phyloP scores from a whole-genome alignment of 257 asterid genomes.

The Salvia hispanica region DNA sequence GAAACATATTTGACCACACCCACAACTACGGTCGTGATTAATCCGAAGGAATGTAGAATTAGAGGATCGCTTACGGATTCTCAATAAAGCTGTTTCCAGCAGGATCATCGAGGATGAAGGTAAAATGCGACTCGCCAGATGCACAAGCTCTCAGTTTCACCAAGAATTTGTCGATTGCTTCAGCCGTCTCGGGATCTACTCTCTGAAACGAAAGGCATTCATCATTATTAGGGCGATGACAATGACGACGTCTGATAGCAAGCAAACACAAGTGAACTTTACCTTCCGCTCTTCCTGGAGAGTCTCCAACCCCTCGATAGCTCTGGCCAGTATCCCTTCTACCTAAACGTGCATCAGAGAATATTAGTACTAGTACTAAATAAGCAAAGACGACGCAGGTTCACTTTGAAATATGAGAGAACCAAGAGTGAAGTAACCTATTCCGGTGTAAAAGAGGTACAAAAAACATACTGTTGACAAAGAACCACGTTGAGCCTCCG shows the following conservation, averaged over 20 bases:
- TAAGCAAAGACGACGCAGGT: conserved; percentile 3
- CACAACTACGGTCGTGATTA: neutral
- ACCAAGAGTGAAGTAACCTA: neutral
- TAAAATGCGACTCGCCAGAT: conserved; percentile 62
- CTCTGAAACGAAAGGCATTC: conserved; percentile 48
- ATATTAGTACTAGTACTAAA: neutral
- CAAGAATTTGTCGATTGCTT: conserved; percentile 81
- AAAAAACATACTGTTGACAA: conserved; percentile 72
- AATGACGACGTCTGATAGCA: conserved; percentile 1
- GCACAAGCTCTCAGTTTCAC: conserved; percentile 83
- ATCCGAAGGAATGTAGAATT: conserved; percentile 17
- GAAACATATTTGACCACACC: neutral
- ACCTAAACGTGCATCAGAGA: conserved; percentile 48
- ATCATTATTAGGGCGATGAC: neutral
- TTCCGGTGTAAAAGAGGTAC: conserved; percentile 10
- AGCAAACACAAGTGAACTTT: conserved; percentile 27
- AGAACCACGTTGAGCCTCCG: conserved; percentile 97
- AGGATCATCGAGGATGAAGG: conserved; percentile 90
- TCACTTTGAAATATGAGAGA: neutral
- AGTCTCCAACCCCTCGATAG: conserved; percentile 74
- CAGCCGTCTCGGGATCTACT: conserved; percentile 80
- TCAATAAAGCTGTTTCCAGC: conserved; percentile 98
- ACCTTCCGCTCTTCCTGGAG: conserved; percentile 98
- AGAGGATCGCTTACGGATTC: conserved; percentile 73
- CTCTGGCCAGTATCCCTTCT: conserved; percentile 87